These are phyloP conservation scores for Prinsepia uniflora DNA, from an alignment of 306 rosid genomes.

Conservation along the genomic window DNA sequence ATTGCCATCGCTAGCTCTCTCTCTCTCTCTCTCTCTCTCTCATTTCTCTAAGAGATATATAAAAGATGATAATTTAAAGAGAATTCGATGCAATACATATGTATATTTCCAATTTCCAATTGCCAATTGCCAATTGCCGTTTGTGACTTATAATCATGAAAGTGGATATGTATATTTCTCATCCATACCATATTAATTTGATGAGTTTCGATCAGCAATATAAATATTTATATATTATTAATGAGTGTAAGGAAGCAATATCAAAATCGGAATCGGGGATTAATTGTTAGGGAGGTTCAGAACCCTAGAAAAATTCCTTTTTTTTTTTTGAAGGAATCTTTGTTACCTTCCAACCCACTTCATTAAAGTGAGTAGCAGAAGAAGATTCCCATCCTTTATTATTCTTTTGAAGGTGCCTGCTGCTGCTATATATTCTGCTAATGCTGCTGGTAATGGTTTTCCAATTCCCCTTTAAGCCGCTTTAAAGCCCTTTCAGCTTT, in stretches of 20 bases:
- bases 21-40: conserved; percentile 16
- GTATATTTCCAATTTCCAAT: too few species aligned
- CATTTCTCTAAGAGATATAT: too few species aligned
- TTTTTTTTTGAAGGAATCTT: conserved; percentile 58
- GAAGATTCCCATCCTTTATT: conserved; percentile 74
- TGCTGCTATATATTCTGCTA: too few species aligned
- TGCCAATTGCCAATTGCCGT: too few species aligned
- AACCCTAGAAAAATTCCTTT: conserved; percentile 35
- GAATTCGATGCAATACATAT: conserved; percentile 71
- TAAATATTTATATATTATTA: background rate
- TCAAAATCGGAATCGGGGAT: conserved; percentile 20
- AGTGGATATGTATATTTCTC: background rate
- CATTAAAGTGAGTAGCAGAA: conserved; percentile 76
- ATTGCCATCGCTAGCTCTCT: conserved; percentile 8
- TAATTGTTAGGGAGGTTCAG: conserved; percentile 27
- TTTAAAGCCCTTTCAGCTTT: conserved; percentile 48
- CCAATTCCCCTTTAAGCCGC: conserved; percentile 38
- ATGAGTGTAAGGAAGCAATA: too few species aligned
- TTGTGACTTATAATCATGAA: too few species aligned
- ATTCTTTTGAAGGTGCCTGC: conserved; percentile 36
- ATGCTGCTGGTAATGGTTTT: conserved; percentile 1
- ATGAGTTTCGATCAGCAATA: background rate
- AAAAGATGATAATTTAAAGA: conserved; percentile 12
- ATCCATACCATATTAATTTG: background rate
- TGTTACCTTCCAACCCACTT: conserved; percentile 96